A percentile compares a stretch with the other conserved stretches of the same genome.
phyloP scores from a whole-genome alignment of 2,329 filamentous ascomycete species.

The Allantophomopsis cytisporea region DNA sequence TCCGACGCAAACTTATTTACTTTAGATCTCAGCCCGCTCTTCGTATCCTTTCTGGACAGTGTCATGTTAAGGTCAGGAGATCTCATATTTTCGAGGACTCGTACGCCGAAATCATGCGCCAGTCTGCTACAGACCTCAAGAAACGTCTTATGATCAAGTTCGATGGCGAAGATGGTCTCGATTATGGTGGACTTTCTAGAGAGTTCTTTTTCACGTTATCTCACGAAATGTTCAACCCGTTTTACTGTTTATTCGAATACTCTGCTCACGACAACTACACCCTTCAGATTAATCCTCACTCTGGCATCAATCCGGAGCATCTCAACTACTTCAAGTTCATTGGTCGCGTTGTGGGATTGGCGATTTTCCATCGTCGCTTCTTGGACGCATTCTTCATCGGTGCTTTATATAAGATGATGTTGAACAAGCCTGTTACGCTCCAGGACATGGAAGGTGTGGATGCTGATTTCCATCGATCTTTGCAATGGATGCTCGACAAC shows the following conservation, averaged over 20 bases:
- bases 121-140: constrained; percentile 91
- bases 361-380: constrained; percentile 96
- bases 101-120: constrained; percentile 95
- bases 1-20: constrained; percentile 95
- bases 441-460: constrained; percentile 99
- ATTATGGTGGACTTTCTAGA: constrained; percentile 93
- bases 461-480: constrained; percentile 89
- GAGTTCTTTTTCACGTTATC: constrained; percentile 99
- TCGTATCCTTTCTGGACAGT: constrained; percentile 89
- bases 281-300: constrained; percentile 98
- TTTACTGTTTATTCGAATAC: constrained; percentile 99
- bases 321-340: constrained; percentile 99
- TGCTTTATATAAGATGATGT: constrained; percentile 98
- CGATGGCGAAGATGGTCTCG: constrained; percentile 92
- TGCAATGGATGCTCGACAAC: constrained; percentile 97
- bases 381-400: constrained; percentile 98
- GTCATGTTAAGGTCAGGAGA: constrained; percentile 92
- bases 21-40: constrained; percentile 96
- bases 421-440: constrained; percentile 81
- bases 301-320: constrained; percentile 97
- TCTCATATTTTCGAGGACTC: constrained; percentile 98
- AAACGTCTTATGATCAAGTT: constrained; percentile 99
- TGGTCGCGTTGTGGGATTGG: constrained; percentile 86
- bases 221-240: constrained; percentile 99
- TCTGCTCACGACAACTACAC: constrained; percentile 99